A percentile compares a stretch with the other conserved stretches of the same genome.
Evolutionary conservation across 2,329 filamentous ascomycete genomes (phyloP).

Genomic region (Monosporascus sp.): DNA sequence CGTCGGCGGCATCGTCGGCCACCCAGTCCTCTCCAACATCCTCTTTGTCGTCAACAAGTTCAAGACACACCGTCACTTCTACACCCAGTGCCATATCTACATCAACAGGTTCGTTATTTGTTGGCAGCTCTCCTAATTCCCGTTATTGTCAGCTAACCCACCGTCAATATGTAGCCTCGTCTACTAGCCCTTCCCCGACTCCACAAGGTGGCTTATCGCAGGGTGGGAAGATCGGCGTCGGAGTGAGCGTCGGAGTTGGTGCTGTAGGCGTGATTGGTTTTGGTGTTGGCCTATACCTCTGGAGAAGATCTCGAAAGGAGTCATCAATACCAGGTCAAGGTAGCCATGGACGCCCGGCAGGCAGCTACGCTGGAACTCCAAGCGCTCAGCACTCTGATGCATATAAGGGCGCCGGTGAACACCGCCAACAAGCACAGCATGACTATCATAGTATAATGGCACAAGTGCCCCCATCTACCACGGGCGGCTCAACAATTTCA

Average conservation of each 20-base stretch:
- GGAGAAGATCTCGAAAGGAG: neutral
- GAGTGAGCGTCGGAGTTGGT: neutral
- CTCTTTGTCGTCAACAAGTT: neutral
- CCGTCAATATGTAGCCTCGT: neutral
- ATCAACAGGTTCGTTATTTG: neutral
- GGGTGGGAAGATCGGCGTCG: neutral
- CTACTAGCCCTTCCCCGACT: neutral
- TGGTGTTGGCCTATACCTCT: neutral
- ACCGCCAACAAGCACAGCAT: neutral
- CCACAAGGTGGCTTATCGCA: neutral
- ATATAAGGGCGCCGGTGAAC: neutral
- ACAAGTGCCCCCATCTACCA: neutral
- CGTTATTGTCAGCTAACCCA: neutral
- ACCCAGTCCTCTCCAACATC: neutral
- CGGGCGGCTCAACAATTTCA: neutral
- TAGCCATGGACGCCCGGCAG: neutral
- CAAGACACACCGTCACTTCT: neutral
- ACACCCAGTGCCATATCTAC: neutral
- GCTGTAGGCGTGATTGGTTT: neutral
- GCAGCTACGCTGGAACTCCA: neutral
- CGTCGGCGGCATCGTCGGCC: neutral
- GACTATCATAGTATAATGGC: neutral
- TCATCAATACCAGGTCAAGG: neutral
- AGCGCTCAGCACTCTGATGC: neutral
- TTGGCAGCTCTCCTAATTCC: neutral